Evolutionary conservation across 148 eudicot genomes (phyloP).

Genomic region (Silene latifolia): DNA sequence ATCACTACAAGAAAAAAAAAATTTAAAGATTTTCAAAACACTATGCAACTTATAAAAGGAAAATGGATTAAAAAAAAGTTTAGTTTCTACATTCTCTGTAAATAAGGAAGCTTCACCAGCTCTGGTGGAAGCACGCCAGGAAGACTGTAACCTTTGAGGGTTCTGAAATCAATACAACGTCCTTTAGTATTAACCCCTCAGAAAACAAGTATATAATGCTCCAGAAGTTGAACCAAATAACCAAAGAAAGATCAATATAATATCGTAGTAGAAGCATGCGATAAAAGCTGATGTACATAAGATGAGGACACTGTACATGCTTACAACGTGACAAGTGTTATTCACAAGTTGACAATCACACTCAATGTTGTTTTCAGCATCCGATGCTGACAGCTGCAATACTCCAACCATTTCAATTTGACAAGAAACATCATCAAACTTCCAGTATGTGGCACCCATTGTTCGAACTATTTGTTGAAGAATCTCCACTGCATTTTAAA

Average conservation of each 20-base stretch:
- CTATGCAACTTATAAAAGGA: neutral
- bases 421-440: slow-evolving; percentile 45
- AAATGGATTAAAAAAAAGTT: neutral
- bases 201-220: neutral
- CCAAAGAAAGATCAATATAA: neutral
- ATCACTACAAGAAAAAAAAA: slow-evolving; percentile 44
- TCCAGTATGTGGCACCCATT: slow-evolving; percentile 60
- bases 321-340: slow-evolving; percentile 56
- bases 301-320: slow-evolving; percentile 41
- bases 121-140: slow-evolving; percentile 64
- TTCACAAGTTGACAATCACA: slow-evolving; percentile 51
- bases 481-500: slow-evolving; percentile 37
- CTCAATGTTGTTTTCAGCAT: slow-evolving; percentile 30
- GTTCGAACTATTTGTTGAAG: slow-evolving; percentile 44
- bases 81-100: slow-evolving; percentile 46
- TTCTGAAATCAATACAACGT: slow-evolving; percentile 36
- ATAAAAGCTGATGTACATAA: neutral
- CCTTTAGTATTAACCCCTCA: neutral
- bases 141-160: slow-evolving; percentile 56
- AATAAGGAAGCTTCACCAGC: slow-evolving; percentile 54
- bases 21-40: neutral
- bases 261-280: neutral
- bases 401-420: slow-evolving; percentile 38
- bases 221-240: neutral
- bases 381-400: slow-evolving; percentile 29